phyloP scores from a whole-genome alignment of 441 rosid species.

The Populus trichocarpa region DNA sequence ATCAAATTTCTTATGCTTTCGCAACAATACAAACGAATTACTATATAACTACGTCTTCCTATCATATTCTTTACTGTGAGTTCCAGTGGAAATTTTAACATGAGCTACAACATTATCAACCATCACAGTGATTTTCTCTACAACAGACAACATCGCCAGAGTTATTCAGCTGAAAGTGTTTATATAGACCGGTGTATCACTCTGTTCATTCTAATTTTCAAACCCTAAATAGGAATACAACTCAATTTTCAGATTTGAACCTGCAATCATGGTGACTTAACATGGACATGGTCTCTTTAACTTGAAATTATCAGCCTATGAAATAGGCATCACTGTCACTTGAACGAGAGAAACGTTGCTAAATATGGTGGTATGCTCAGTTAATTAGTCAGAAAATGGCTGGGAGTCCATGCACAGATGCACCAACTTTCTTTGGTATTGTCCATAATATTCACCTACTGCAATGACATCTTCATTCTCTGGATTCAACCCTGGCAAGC shows the following conservation, averaged over 20 bases:
- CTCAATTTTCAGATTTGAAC: not conserved
- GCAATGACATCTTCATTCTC: constrained; percentile 77
- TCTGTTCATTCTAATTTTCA: not conserved
- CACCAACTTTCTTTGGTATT: constrained; percentile 87
- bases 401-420: constrained; percentile 92
- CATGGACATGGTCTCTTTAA: not conserved
- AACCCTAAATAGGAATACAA: not conserved
- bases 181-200: not conserved
- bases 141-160: not conserved
- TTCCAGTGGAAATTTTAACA: not conserved
- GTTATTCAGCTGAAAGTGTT: not conserved
- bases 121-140: not conserved
- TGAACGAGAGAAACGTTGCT: not conserved
- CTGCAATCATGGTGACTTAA: not conserved
- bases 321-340: not conserved
- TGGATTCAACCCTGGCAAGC: constrained; percentile 64
- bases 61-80: not conserved
- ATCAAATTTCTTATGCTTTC: not conserved
- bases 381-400: constrained; percentile 58
- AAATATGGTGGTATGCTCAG: not conserved
- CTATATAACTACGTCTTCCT: not conserved
- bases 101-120: not conserved
- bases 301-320: not conserved
- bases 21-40: not conserved
- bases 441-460: constrained; percentile 78